A percentile compares a stretch with the other conserved stretches of the same genome.
Conservation (phyloP, 2,329 filamentous ascomycete genomes). For the Colletotrichum cordylinicola region DNA sequence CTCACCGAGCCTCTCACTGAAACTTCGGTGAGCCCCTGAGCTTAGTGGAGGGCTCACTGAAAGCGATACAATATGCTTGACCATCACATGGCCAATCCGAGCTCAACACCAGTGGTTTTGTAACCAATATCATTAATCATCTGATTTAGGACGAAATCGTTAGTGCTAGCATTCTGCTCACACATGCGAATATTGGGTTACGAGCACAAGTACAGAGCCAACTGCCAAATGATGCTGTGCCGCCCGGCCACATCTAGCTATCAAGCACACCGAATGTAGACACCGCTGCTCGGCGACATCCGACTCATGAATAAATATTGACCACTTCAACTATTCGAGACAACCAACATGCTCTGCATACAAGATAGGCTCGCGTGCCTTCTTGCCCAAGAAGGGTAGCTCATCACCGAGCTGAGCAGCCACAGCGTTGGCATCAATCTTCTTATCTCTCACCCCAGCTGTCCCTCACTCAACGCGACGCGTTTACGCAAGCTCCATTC, state of each 20-base stretch:
- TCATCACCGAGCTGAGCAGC: neutral
- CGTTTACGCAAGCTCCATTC: neutral
- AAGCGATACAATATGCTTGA: neutral
- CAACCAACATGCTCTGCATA: neutral
- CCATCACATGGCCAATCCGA: neutral
- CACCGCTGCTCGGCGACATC: slow-evolving; percentile 2
- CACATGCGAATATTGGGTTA: neutral
- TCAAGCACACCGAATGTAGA: neutral
- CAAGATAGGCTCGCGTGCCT: slow-evolving; percentile 2
- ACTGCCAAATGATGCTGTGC: neutral
- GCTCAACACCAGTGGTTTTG: neutral
- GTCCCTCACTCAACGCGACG: neutral
- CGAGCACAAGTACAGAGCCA: neutral
- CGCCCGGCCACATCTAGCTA: neutral
- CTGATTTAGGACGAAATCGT: no score
- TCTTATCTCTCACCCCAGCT: neutral
- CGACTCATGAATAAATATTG: neutral
- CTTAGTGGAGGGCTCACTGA: neutral
- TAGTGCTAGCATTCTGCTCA: neutral
- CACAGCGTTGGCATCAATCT: neutral
- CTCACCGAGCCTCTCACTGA: neutral
- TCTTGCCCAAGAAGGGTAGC: slow-evolving; percentile 8
- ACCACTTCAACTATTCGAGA: neutral
- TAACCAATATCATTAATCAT: neutral
- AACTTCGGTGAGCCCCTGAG: neutral